Evolutionary conservation across 441 rosid species (phyloP).

Genomic region (Mallotus repandus): DNA sequence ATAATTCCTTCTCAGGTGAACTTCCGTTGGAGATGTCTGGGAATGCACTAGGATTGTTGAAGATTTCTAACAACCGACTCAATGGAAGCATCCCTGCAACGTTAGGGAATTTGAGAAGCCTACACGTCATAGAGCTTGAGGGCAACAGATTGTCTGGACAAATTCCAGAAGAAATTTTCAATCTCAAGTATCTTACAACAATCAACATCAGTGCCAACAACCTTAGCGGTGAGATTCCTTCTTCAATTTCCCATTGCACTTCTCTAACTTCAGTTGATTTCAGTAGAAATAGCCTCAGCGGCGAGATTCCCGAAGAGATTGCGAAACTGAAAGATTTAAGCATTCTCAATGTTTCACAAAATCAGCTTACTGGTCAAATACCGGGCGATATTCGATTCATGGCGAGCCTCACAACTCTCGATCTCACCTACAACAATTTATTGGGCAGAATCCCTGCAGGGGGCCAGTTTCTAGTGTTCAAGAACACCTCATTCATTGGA

Average conservation of each 20-base stretch:
- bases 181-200: constrained; percentile 41
- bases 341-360: constrained; percentile 60
- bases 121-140: constrained; percentile 48
- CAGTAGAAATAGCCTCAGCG: constrained; percentile 54
- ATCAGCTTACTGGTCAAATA: constrained; percentile 62
- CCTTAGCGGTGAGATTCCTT: constrained; percentile 57
- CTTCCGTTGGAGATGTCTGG: constrained; percentile 66
- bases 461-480: constrained; percentile 75
- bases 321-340: constrained; percentile 42
- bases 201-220: constrained; percentile 55
- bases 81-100: constrained; percentile 67
- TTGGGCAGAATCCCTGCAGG: constrained; percentile 58
- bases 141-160: constrained; percentile 53
- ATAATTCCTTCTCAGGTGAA: constrained; percentile 70
- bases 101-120: constrained; percentile 41
- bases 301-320: constrained; percentile 58
- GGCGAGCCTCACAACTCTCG: constrained; percentile 72
- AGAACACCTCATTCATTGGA: constrained; percentile 61
- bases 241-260: constrained; percentile 39
- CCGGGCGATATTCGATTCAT: constrained; percentile 63
- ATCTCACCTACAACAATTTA: constrained; percentile 68
- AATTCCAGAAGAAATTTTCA: constrained; percentile 54
- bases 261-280: constrained; percentile 62
- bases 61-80: constrained; percentile 55
- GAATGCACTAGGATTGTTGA: constrained; percentile 35